Evolutionary conservation across 371 early-diverging fungal genomes (phyloP).

Genomic region (Mucor sp.): DNA sequence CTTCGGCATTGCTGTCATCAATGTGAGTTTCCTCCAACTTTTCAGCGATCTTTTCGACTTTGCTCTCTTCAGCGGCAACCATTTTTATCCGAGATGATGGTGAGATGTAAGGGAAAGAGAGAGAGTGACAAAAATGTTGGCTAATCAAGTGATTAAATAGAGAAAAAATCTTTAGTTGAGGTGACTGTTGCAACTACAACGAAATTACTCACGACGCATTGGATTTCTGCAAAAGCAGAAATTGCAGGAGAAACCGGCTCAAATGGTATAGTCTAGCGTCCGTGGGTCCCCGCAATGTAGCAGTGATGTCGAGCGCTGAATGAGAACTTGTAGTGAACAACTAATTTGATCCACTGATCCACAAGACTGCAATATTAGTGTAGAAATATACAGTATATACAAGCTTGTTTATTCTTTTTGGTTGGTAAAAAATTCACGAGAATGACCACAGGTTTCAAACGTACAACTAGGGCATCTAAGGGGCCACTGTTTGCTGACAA

Average conservation of each 20-base stretch:
- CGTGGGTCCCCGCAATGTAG: background rate
- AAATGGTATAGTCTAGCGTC: background rate
- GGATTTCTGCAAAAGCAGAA: background rate
- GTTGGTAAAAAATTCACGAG: slow-evolving; percentile 65
- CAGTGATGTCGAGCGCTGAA: too few relatives aligned
- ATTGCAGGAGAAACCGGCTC: background rate
- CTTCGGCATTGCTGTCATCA: slow-evolving; percentile 4
- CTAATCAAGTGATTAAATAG: background rate
- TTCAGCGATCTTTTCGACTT: slow-evolving; percentile 16
- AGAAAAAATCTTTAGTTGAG: background rate
- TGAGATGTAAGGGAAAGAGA: background rate
- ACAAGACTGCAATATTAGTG: too few relatives aligned
- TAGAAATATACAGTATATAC: background rate
- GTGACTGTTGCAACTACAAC: background rate
- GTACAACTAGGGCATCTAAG: slow-evolving; percentile 84
- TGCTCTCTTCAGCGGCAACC: slow-evolving; percentile 16
- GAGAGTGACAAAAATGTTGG: too few relatives aligned
- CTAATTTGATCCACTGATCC: too few relatives aligned
- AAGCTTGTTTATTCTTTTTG: background rate
- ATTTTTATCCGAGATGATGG: slow-evolving; percentile 8
- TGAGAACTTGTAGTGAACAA: too few relatives aligned
- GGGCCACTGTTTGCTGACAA: slow-evolving; percentile 68
- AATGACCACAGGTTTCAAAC: slow-evolving; percentile 70
- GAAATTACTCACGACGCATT: background rate
- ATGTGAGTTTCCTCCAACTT: slow-evolving; percentile 19